Evolutionary conservation across 441 rosid genomes (phyloP).

Genomic region (Croton laevigatus): DNA sequence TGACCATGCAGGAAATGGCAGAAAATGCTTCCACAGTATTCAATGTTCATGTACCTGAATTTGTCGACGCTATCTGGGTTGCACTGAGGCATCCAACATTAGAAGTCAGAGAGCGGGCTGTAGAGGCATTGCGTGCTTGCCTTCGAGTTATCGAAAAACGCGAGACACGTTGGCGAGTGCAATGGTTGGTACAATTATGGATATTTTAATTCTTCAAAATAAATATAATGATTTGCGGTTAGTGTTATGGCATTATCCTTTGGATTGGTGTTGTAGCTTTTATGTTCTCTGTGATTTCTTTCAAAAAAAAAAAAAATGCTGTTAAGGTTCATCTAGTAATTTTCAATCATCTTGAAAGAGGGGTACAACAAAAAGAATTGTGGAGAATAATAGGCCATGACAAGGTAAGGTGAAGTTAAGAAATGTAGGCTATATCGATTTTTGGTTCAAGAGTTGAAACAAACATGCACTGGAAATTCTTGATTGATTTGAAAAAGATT

Average conservation of each 20-base stretch:
- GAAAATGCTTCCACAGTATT: constrained; percentile 99
- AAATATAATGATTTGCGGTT: neutral
- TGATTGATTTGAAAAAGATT: neutral
- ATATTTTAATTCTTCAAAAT: neutral
- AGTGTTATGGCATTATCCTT: no score
- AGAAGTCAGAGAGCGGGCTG: constrained; percentile 89
- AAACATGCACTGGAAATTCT: neutral
- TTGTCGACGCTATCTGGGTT: constrained; percentile 99
- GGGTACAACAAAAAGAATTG: neutral
- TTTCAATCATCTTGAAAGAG: neutral
- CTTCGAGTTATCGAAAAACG: constrained; percentile 99
- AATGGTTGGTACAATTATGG: constrained; percentile 50
- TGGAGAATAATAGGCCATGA: neutral
- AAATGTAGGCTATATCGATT: neutral
- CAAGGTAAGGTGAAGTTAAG: neutral
- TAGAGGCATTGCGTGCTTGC: constrained; percentile 99
- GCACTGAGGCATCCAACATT: constrained; percentile 93
- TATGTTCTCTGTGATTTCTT: no score
- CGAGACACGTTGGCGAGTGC: constrained; percentile 99
- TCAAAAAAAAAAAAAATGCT: neutral
- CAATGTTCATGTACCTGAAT: constrained; percentile 95
- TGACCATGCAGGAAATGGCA: constrained; percentile 81
- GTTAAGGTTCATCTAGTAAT: neutral
- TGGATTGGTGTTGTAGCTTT: no score
- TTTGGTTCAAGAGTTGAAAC: neutral